phyloP scores from a whole-genome alignment of 2,329 filamentous ascomycete species.

The Trichoderma lentiforme region DNA sequence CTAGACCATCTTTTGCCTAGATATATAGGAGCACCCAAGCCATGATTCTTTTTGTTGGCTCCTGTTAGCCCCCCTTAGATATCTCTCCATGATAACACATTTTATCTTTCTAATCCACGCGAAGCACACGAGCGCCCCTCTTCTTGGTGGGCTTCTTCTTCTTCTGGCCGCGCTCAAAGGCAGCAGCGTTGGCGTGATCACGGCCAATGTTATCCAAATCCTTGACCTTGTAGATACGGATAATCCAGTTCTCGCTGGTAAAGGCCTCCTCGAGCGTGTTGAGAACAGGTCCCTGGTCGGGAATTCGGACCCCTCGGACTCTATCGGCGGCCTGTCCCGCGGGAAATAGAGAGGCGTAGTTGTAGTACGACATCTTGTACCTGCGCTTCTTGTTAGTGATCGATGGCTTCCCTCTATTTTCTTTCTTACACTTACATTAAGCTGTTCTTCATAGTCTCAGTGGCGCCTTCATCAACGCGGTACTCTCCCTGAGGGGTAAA shows the following conservation, averaged over 20 bases:
- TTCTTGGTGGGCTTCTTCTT: slow-evolving; percentile 75
- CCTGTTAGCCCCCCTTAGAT: slow-evolving; percentile 7
- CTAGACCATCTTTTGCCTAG: slow-evolving; percentile 35
- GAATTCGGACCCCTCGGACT: slow-evolving; percentile 76
- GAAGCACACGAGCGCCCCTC: slow-evolving; percentile 66
- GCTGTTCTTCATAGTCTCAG: slow-evolving; percentile 97
- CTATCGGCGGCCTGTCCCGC: slow-evolving; percentile 85
- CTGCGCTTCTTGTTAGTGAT: slow-evolving; percentile 46
- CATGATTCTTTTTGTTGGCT: slow-evolving; percentile 23
- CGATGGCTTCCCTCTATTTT: neutral
- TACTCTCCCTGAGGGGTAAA: slow-evolving; percentile 95
- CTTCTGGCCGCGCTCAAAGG: slow-evolving; percentile 77
- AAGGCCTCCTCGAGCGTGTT: slow-evolving; percentile 94
- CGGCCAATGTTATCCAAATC: slow-evolving; percentile 94
- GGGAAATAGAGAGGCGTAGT: slow-evolving; percentile 89
- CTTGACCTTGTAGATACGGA: slow-evolving; percentile 99
- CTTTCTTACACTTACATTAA: slow-evolving; percentile 72
- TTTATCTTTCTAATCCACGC: slow-evolving; percentile 59
- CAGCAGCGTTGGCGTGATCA: slow-evolving; percentile 67
- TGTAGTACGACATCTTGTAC: slow-evolving; percentile 99
- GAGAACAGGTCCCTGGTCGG: slow-evolving; percentile 79
- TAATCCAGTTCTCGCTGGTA: slow-evolving; percentile 99
- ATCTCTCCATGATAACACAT: slow-evolving; percentile 4
- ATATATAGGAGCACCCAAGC: slow-evolving; percentile 24
- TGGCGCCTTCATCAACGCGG: slow-evolving; percentile 87